These are phyloP conservation scores for Tetracladium setigerum DNA, from an alignment of 495 filamentous ascomycete genomes.

Conservation along the genomic window DNA sequence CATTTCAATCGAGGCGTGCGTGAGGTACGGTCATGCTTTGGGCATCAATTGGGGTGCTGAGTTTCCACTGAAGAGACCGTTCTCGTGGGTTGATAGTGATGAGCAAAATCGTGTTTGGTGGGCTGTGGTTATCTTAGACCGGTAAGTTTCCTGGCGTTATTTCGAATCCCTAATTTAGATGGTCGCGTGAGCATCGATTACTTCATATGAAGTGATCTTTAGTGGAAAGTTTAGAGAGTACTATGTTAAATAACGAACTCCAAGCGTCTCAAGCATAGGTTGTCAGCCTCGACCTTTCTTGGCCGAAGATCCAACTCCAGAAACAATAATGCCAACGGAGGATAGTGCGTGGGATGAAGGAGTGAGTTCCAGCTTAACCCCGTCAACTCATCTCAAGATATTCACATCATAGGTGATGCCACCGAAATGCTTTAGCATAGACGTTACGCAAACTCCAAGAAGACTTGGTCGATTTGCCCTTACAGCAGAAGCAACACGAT, in stretches of 20 bases:
- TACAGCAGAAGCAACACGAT: background rate
- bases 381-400: background rate
- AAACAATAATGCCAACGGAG: conserved; percentile 32
- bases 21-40: conserved; percentile 25
- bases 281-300: background rate
- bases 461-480: conserved; percentile 2
- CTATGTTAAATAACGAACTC: background rate
- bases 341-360: conserved; percentile 33
- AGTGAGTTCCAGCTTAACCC: background rate
- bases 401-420: conserved; percentile 2
- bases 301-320: conserved; percentile 30
- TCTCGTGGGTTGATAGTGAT: conserved; percentile 40
- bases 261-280: conserved; percentile 1
- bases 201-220: too few species aligned
- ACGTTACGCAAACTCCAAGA: background rate
- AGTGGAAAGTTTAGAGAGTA: too few species aligned
- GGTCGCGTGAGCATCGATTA: too few species aligned
- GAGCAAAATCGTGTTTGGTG: conserved; percentile 42
- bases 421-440: background rate
- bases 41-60: conserved; percentile 2
- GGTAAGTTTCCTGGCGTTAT: conserved; percentile 12
- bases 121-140: conserved; percentile 39
- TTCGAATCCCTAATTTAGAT: too few species aligned
- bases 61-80: background rate
- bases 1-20: conserved; percentile 31